phyloP scores from a whole-genome alignment of 306 rosid genomes.

The Benincasa hispida region DNA sequence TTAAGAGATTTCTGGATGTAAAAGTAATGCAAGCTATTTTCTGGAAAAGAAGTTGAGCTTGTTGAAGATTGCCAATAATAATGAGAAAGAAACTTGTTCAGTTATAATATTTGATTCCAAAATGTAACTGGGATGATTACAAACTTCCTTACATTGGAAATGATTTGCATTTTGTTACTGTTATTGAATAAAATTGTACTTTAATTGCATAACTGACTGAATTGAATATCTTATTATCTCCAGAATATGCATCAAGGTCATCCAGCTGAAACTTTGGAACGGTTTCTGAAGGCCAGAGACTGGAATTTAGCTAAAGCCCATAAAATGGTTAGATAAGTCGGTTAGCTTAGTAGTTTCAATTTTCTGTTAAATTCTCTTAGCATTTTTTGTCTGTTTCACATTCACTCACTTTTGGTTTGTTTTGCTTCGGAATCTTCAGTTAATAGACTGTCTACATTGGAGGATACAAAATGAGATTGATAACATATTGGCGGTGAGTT shows the following conservation, averaged over 20 bases:
- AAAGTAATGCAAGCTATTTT: background rate
- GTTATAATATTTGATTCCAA: background rate
- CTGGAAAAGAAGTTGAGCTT: background rate
- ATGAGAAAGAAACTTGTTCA: background rate
- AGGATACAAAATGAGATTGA: conserved; percentile 76
- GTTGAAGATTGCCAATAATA: background rate
- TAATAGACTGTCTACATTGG: conserved; percentile 82
- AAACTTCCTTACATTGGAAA: background rate
- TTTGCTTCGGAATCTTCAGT: conserved; percentile 25
- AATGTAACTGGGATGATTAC: background rate
- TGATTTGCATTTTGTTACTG: background rate
- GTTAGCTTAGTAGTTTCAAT: background rate
- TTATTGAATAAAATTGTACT: background rate
- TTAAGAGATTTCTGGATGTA: background rate
- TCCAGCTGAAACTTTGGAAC: conserved; percentile 43
- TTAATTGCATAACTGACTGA: background rate
- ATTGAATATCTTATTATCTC: conserved; percentile 6
- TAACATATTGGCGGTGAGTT: conserved; percentile 65
- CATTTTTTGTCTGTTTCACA: background rate
- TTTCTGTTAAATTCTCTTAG: background rate
- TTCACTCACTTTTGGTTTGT: background rate
- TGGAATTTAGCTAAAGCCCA: conserved; percentile 75
- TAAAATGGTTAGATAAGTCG: conserved; percentile 60
- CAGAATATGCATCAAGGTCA: conserved; percentile 86
- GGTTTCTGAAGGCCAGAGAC: conserved; percentile 93